Base-by-base conservation (phyloP, 129 eudicot genomes). In the Apium graveolens region DNA sequence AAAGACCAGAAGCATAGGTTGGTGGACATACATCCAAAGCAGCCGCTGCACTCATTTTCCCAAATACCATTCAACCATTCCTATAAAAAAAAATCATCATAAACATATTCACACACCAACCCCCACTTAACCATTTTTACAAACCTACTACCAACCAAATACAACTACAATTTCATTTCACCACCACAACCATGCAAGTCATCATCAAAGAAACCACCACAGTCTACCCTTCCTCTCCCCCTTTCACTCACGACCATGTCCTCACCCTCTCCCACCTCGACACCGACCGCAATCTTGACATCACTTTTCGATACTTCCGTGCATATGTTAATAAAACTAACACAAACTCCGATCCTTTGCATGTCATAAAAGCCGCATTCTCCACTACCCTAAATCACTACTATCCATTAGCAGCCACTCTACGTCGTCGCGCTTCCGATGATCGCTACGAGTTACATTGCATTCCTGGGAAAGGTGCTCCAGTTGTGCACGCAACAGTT, bases 181-280 rank as follows among this genome's bases (percentile, higher is more conserved):
- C 24, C 71, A 49, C 49, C 45, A 70, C 82, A 26, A 79, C 74
- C 57, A 91, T 91, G 97, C 82, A 86, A 24, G 84, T 89, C 71
- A 73, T 81, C 46, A 78, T 77, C 43, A 70, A 84, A n/a, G 78
- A 80, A 82, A 81, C 93, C 68, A 83, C 85, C 87, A 80, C 85
- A 43, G 76, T 92, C 76, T 68, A 77, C 82, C 97, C 96, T 41
- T 66, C 88, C 9, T 76, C 76, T 0, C 85, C 86, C 35, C 92
- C 96, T 12, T 85, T 88, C 85, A 20, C 81, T 78, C 70, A 63
- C 46, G 89, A 92, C 76, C 93, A 90, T 76, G 32, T 79, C 89
- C 97, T 92, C 79, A 69, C 93, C 63, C 93, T 90, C 72, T 92
- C 97, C 89, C 96, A 92, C 91, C 89, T 92, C 81, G 96, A 92